These are phyloP conservation scores for Mortierella sp. DNA, from an alignment of 371 early-diverging fungal genomes.

Conservation along the genomic window DNA sequence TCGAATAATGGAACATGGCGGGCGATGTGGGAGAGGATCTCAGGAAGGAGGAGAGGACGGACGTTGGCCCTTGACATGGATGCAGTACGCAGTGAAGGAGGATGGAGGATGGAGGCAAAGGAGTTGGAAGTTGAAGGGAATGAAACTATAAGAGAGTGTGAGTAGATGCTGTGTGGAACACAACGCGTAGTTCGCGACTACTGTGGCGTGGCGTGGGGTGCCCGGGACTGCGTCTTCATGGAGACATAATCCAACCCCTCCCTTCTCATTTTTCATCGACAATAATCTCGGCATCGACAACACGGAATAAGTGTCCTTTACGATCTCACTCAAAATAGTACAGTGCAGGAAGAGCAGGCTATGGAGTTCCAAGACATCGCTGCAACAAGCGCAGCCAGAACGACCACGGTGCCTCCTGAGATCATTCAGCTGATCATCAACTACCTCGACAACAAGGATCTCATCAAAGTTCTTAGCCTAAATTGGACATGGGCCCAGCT, in stretches of 20 bases:
- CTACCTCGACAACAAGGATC: conserved; percentile 42
- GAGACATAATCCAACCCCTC: no score
- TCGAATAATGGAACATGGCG: neutral
- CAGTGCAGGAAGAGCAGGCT: no score
- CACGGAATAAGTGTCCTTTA: no score
- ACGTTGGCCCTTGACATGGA: neutral
- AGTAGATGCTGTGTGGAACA: no score
- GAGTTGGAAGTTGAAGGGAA: neutral
- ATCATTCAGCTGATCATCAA: conserved; percentile 45
- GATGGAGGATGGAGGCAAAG: neutral
- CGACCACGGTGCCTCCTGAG: conserved; percentile 43
- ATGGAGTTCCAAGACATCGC: neutral
- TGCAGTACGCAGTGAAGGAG: neutral
- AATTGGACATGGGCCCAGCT: conserved; percentile 50
- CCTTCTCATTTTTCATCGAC: no score
- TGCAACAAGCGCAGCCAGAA: neutral
- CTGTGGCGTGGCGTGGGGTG: no score
- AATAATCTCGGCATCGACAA: no score
- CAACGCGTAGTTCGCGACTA: no score
- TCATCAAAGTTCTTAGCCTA: conserved; percentile 36
- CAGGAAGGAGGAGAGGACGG: conserved; percentile 1
- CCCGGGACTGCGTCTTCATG: no score
- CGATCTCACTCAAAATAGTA: no score
- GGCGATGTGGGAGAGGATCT: conserved; percentile 11
- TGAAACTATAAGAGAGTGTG: neutral